Conservation (phyloP, 2,329 filamentous ascomycete species). For the Bisporella sp. region DNA sequence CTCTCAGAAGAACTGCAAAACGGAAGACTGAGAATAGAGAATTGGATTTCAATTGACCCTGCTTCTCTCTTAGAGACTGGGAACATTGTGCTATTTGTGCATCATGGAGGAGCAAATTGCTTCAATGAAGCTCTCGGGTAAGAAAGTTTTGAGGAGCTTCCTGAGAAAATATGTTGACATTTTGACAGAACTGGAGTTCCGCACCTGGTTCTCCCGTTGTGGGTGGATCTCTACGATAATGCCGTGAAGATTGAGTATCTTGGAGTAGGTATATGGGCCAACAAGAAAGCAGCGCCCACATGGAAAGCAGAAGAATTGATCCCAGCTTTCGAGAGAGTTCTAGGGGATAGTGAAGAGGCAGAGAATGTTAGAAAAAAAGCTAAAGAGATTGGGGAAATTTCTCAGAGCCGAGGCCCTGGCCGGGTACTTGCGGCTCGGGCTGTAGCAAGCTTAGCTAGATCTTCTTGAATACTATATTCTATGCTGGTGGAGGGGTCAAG, state of each 20-base stretch:
- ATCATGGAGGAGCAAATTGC: conserved; percentile 35
- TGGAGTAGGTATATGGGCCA: conserved; percentile 30
- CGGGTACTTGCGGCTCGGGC: too few relatives aligned
- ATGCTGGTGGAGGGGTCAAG: too few relatives aligned
- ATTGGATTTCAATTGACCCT: conserved; percentile 36
- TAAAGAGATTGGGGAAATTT: conserved; percentile 9
- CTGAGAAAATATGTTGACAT: not conserved
- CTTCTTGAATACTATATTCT: too few relatives aligned
- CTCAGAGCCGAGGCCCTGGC: too few relatives aligned
- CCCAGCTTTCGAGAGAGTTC: conserved; percentile 11
- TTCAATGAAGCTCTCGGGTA: conserved; percentile 39
- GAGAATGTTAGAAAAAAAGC: conserved; percentile 11
- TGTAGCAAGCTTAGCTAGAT: too few relatives aligned
- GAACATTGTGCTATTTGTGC: conserved; percentile 28
- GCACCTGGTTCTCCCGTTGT: conserved; percentile 38
- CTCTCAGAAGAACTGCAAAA: not conserved
- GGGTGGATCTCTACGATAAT: conserved; percentile 39
- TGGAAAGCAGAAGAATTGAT: conserved; percentile 13
- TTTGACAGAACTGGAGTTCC: conserved; percentile 33
- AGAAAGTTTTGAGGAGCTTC: conserved; percentile 3
- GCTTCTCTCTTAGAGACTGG: conserved; percentile 30
- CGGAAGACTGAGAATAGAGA: conserved; percentile 30
- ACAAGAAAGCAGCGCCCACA: conserved; percentile 8
- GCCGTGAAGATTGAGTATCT: conserved; percentile 35
- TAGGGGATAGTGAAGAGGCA: conserved; percentile 11